These are phyloP conservation scores for Macrolepiota fuliginosa DNA, from an alignment of 768 basidiomycete species.

Conservation along the genomic window DNA sequence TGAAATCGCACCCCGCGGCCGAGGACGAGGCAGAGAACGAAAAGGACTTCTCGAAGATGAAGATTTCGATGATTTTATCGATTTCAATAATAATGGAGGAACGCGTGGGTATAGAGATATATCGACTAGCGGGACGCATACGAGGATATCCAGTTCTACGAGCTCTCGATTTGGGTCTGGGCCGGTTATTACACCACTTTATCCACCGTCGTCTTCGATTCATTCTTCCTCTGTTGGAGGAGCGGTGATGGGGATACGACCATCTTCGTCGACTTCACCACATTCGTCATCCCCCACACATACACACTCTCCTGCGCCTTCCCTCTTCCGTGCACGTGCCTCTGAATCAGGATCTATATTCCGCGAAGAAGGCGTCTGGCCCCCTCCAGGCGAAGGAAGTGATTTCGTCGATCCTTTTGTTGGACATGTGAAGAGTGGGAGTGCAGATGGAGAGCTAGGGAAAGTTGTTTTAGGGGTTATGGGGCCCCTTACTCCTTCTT, in stretches of 20 bases:
- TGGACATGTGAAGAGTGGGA: slow-evolving; percentile 37
- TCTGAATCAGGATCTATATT: slow-evolving; percentile 47
- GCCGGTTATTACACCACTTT: background rate
- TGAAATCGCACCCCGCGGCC: background rate
- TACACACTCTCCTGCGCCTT: slow-evolving; percentile 28
- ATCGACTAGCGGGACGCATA: background rate
- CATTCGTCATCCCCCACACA: background rate
- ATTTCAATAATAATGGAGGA: background rate
- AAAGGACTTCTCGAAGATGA: slow-evolving; percentile 16
- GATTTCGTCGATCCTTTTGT: slow-evolving; percentile 41
- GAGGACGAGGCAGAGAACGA: slow-evolving; percentile 8
- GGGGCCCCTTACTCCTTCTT: background rate
- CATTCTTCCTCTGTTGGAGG: background rate
- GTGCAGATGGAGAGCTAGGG: slow-evolving; percentile 27
- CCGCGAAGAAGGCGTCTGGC: slow-evolving; percentile 42
- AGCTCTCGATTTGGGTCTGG: background rate
- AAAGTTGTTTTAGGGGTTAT: background rate
- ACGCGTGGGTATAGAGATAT: slow-evolving; percentile 5
- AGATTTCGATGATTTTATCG: slow-evolving; percentile 15
- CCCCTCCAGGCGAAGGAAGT: slow-evolving; percentile 32
- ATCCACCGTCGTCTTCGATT: background rate
- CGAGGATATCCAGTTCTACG: background rate
- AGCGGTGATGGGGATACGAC: too few relatives aligned
- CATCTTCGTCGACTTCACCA: background rate
- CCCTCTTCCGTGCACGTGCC: slow-evolving; percentile 35